Percentiles rank a stretch among this genome's conserved stretches.
phyloP scores from a whole-genome alignment of 257 asterid species.

The Rhazya stricta region DNA sequence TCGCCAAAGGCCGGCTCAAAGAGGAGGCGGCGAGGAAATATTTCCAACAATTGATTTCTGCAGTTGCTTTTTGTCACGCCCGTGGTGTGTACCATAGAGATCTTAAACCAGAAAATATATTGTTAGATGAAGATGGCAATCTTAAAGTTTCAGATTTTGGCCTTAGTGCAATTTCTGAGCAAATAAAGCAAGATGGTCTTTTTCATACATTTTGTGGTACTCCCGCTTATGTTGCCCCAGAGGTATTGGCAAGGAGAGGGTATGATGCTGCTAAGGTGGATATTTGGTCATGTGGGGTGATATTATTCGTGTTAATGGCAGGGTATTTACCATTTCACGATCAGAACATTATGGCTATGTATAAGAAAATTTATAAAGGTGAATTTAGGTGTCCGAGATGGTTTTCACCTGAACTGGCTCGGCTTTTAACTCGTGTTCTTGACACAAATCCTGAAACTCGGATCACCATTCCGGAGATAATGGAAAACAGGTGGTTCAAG shows the following conservation, averaged over 20 bases:
- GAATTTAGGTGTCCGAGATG: conserved; percentile 90
- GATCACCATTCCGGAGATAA: conserved; percentile 37
- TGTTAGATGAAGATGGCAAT: conserved; percentile 77
- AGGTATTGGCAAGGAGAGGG: conserved; percentile 79
- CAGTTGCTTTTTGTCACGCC: conserved; percentile 86
- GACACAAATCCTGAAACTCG: conserved; percentile 40
- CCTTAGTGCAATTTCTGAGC: conserved; percentile 80
- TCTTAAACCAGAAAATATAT: conserved; percentile 77
- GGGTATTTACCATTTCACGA: conserved; percentile 91
- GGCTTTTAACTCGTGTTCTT: conserved; percentile 34
- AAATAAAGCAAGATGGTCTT: conserved; percentile 83
- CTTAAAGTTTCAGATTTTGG: conserved; percentile 93
- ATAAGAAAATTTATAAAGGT: conserved; percentile 85
- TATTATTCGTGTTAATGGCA: conserved; percentile 82
- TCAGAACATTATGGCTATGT: conserved; percentile 85
- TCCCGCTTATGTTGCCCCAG: conserved; percentile 96
- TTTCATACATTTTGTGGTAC: conserved; percentile 93
- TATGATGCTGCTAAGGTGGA: conserved; percentile 90
- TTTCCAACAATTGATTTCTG: conserved; percentile 79
- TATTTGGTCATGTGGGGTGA: conserved; percentile 94
- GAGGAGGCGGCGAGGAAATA: conserved; percentile 76
- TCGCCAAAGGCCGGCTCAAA: conserved; percentile 85
- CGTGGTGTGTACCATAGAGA: conserved; percentile 95
- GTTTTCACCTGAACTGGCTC: conserved; percentile 69
- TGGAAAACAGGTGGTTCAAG: conserved; percentile 47